phyloP scores from a whole-genome alignment of 257 asterid species.

The Solanum lycopersicoides region DNA sequence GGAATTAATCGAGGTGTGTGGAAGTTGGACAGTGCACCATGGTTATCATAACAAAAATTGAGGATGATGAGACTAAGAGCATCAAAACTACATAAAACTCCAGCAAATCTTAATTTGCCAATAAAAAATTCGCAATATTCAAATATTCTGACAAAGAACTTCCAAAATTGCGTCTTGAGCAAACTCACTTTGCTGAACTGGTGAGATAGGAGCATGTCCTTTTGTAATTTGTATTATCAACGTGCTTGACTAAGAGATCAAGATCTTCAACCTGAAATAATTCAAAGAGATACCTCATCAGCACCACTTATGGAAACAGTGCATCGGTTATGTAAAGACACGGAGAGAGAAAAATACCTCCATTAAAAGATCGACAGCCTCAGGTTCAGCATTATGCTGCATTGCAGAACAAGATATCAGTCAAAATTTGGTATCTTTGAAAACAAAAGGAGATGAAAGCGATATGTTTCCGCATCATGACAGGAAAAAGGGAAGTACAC shows the following conservation, averaged over 20 bases:
- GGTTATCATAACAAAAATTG: background rate
- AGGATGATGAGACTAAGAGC: background rate
- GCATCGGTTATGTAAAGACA: background rate
- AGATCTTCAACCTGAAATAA: constrained; percentile 80
- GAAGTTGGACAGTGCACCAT: background rate
- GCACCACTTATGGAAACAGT: background rate
- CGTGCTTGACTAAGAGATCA: constrained; percentile 65
- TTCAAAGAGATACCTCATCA: background rate
- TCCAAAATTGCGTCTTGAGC: background rate
- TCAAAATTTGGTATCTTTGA: background rate
- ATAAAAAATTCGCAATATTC: background rate
- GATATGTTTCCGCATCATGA: background rate
- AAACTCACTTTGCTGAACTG: constrained; percentile 76
- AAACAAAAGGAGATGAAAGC: background rate
- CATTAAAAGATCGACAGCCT: constrained; percentile 77
- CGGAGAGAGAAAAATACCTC: constrained; percentile 34
- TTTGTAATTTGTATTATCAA: constrained; percentile 54
- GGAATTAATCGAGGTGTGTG: background rate
- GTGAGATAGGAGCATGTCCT: constrained; percentile 85
- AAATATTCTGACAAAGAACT: background rate
- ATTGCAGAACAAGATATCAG: background rate
- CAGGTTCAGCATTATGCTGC: constrained; percentile 98
- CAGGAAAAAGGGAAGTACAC: background rate
- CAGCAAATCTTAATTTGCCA: background rate
- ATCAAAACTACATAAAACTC: background rate